Conservation (phyloP, 805 yeast genomes). For the Kodamaea nitidulidarum region DNA sequence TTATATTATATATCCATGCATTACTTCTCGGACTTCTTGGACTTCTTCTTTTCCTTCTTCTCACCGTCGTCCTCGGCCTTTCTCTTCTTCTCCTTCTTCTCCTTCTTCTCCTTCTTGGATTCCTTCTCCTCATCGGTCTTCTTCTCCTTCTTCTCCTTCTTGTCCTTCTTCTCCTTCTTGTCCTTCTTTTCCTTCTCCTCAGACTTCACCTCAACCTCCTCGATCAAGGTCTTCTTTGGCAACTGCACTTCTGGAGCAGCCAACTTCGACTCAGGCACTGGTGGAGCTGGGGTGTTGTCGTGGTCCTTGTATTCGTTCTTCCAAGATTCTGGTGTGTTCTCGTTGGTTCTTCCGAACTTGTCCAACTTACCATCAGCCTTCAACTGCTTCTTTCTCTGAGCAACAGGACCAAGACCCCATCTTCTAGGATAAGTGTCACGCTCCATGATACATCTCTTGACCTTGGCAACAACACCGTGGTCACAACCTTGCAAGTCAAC, state of each 20-base stretch:
- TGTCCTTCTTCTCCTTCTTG: conserved; percentile 52
- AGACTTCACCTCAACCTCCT: conserved; percentile 27
- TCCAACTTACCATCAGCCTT: conserved; percentile 96
- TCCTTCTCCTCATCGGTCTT: conserved; percentile 46
- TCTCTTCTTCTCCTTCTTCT: conserved; percentile 42
- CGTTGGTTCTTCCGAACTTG: conserved; percentile 90
- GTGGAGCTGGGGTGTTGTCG: conserved; percentile 54
- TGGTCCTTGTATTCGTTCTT: conserved; percentile 76
- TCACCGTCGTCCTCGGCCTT: conserved; percentile 33
- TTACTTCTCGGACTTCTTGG: conserved; percentile 7
- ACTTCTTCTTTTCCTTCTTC: conserved; percentile 14
- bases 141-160: conserved; percentile 58
- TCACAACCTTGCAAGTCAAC: conserved; percentile 95
- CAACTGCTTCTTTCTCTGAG: conserved; percentile 96
- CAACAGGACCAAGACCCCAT: conserved; percentile 99
- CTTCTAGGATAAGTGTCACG: conserved; percentile 98
- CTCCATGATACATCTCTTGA: conserved; percentile 99
- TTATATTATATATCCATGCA: conserved; percentile 2
- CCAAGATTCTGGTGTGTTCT: conserved; percentile 92
- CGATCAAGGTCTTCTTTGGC: conserved; percentile 49
- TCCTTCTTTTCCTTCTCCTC: conserved; percentile 37
- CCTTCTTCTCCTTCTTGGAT: conserved; percentile 51
- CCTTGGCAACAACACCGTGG: conserved; percentile 98
- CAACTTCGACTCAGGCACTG: conserved; percentile 52
- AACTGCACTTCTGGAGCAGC: conserved; percentile 42